phyloP scores from a whole-genome alignment of 805 yeast species.

The Metschnikowia bowlesiae region DNA sequence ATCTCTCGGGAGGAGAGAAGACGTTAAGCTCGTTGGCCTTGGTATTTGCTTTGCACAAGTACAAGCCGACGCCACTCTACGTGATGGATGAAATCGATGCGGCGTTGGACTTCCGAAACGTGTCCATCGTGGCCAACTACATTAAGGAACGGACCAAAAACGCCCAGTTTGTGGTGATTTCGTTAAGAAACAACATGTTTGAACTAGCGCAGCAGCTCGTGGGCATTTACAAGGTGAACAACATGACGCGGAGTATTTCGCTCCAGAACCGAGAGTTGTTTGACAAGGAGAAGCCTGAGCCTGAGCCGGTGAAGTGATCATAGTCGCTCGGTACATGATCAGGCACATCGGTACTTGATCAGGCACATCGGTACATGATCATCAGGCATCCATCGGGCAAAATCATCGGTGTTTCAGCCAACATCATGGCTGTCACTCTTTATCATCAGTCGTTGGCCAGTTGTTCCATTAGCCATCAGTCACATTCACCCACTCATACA shows the following conservation, averaged over 20 bases:
- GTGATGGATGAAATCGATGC: constrained; percentile 99
- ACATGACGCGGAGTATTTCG: constrained; percentile 84
- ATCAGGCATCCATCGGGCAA: no score
- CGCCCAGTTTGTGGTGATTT: constrained; percentile 94
- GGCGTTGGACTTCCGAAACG: constrained; percentile 94
- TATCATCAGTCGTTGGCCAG: no score
- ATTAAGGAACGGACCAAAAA: constrained; percentile 93
- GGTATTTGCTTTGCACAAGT: constrained; percentile 93
- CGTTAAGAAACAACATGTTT: constrained; percentile 95
- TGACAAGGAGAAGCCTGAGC: constrained; percentile 4
- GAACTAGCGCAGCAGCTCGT: constrained; percentile 92
- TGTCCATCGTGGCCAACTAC: constrained; percentile 94
- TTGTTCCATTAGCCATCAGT: no score
- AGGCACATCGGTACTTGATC: no score
- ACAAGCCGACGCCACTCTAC: constrained; percentile 94
- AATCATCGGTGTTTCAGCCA: no score
- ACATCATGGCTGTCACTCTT: no score
- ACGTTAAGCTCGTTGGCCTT: constrained; percentile 91
- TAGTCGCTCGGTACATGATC: no score
- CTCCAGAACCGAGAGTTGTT: constrained; percentile 58
- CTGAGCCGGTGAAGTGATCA: not conserved
- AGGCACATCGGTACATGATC: no score
- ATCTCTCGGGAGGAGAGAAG: constrained; percentile 96
- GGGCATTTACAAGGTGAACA: constrained; percentile 90
- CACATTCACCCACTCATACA: no score